Evolutionary conservation across 805 yeast species (phyloP).

Genomic region (Priceomyces carsonii): DNA sequence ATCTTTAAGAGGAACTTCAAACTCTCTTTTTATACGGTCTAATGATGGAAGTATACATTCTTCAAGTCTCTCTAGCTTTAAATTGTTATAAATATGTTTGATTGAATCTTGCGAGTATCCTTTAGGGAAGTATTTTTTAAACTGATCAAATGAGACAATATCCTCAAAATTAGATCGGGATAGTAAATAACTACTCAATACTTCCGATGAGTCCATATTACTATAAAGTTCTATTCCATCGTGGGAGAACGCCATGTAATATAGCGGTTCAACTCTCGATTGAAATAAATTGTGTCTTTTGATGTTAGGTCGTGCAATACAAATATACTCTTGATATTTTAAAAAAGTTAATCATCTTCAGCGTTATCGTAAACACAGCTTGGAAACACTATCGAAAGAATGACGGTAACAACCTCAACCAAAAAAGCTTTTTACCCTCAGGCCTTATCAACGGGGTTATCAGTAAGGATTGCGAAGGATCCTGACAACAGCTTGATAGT

Average conservation of each 20-base stretch:
- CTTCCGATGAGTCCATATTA: constrained; percentile 22
- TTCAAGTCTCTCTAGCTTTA: constrained; percentile 12
- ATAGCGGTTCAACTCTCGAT: background rate
- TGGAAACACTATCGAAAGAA: constrained; percentile 3
- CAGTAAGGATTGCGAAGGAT: constrained; percentile 64
- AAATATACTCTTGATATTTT: too few relatives aligned
- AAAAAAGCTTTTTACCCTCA: constrained; percentile 55
- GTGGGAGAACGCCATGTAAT: background rate
- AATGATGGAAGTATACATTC: constrained; percentile 4
- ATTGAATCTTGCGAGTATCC: constrained; percentile 7
- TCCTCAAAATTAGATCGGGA: constrained; percentile 16
- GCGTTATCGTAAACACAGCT: too few relatives aligned
- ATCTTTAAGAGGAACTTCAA: constrained; percentile 23
- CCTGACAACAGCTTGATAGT: constrained; percentile 72
- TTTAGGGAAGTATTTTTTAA: constrained; percentile 16
- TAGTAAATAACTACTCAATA: constrained; percentile 20
- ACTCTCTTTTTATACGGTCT: constrained; percentile 16
- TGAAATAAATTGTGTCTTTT: too few relatives aligned
- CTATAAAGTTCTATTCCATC: background rate
- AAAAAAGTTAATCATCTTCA: too few relatives aligned
- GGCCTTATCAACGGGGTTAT: constrained; percentile 75
- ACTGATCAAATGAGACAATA: constrained; percentile 18
- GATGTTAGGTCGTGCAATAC: too few relatives aligned
- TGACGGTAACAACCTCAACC: constrained; percentile 17
- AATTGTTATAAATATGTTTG: constrained; percentile 12